phyloP scores from a whole-genome alignment of 2,329 filamentous ascomycete species.

The Thyridium curvatum region DNA sequence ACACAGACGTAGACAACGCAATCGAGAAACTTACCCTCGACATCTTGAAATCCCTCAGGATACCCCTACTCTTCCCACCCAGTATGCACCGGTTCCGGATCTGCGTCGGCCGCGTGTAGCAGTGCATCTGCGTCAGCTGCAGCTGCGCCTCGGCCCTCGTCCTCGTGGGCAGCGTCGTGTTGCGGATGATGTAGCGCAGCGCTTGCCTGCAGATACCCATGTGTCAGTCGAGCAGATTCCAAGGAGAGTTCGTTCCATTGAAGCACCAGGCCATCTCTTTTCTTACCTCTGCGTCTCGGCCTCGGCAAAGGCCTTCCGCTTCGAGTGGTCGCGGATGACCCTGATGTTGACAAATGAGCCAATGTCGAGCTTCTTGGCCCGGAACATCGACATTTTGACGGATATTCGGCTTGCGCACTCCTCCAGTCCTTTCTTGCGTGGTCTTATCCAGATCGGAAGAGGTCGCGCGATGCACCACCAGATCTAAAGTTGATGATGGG shows the following conservation, averaged over 20 bases:
- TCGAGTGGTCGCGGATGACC: conserved; percentile 89
- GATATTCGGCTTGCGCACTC: background rate
- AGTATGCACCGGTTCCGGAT: conserved; percentile 90
- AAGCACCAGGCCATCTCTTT: too few species aligned
- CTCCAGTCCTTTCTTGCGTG: too few species aligned
- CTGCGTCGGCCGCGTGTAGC: conserved; percentile 88
- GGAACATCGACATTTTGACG: conserved; percentile 72
- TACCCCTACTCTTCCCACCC: conserved; percentile 82
- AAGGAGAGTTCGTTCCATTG: too few species aligned
- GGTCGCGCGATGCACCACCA: too few species aligned
- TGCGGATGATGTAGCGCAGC: conserved; percentile 86
- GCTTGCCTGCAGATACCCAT: conserved; percentile 61
- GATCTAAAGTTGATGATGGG: too few species aligned
- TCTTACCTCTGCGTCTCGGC: conserved; percentile 80
- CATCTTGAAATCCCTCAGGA: conserved; percentile 91
- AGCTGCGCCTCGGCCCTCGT: conserved; percentile 88
- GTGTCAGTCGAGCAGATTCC: background rate
- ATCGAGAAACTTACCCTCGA: conserved; percentile 62
- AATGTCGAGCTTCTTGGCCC: conserved; percentile 84
- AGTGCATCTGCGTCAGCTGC: conserved; percentile 90
- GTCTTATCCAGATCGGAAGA: too few species aligned
- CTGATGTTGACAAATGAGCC: conserved; percentile 82
- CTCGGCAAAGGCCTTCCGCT: conserved; percentile 86
- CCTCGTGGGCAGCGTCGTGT: conserved; percentile 76
- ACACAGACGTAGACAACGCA: too few species aligned